Evolutionary conservation across 148 eudicot genomes (phyloP), one percentile per base, ranked within the genome.

Genomic region (Bassia scoparia): DNA sequence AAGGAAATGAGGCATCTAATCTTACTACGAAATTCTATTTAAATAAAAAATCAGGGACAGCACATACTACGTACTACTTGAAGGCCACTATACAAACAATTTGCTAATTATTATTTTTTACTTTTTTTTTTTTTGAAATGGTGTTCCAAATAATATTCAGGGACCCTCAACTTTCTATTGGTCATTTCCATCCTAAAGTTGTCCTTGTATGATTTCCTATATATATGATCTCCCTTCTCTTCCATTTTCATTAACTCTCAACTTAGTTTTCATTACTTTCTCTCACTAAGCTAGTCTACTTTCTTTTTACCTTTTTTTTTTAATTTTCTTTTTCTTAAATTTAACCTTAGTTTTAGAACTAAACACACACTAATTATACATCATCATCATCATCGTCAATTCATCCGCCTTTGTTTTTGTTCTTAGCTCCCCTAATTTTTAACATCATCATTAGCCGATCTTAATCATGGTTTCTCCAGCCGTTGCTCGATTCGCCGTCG

Each of bases 381-480:
- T 12, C 0, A 12, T 30, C 5, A 27, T 29, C 4, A 35, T 12
- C 10, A 20, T 13, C 34, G 12, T 41, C 3, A 5, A 37, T 43
- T 24, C 37, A 33, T 38, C 31, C 59, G n/a, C 27, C 23, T 68
- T 66, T n/a, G 44, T 70, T 62, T 30, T 31, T 55, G n/a, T n/a
- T 55, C 23, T 41, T 8, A 10, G 9, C 4, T 30, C 67, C 44
- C 34, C 50, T 15, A 50, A 29, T 17, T 30, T 67, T 9, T 58
- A 8, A 41, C 43, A 37, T 41, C 9, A 41, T 0, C 10, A 41
- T 41, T 41, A 41, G 46, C 46, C 46, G 46, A 41, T 41, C 46
- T 41, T 41, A 33, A 44, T 35, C 67, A 82, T 82, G 85, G 74
- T 79, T 78, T 82, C 82, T 70, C 79, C 82, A 0, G 74, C 68